A percentile compares a stretch with the other conserved stretches of the same genome.
phyloP scores from a whole-genome alignment of 345 rosid genomes.

The Salix arbutifolia region DNA sequence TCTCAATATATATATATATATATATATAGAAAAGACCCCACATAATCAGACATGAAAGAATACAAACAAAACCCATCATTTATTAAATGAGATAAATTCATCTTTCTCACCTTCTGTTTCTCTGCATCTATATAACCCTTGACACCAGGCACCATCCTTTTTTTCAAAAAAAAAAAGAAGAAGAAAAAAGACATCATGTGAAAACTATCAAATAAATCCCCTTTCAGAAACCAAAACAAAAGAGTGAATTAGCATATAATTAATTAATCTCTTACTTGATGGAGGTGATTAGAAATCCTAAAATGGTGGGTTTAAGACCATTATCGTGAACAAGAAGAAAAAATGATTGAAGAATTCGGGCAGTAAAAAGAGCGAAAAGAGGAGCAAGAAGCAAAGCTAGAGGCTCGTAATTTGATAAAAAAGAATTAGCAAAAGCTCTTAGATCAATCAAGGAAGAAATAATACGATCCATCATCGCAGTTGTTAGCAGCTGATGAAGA shows the following conservation, averaged over 20 bases:
- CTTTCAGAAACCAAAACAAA: not conserved
- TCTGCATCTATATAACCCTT: slow-evolving; percentile 72
- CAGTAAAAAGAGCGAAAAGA: slow-evolving; percentile 54
- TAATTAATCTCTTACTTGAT: slow-evolving; percentile 49
- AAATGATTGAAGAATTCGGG: slow-evolving; percentile 47
- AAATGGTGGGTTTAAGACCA: slow-evolving; percentile 52
- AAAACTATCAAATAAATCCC: not conserved
- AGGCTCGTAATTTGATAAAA: slow-evolving; percentile 68
- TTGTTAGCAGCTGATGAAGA: not conserved
- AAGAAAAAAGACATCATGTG: not conserved
- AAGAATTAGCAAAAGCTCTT: slow-evolving; percentile 55
- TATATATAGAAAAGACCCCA: not conserved
- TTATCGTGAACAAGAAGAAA: slow-evolving; percentile 45
- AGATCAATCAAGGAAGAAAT: slow-evolving; percentile 17
- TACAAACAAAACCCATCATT: not conserved
- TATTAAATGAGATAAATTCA: not conserved
- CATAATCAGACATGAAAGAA: not conserved
- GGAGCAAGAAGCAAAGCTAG: slow-evolving; percentile 58
- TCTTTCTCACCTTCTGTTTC: slow-evolving; percentile 80
- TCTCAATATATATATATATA: not conserved
- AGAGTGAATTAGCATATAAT: not conserved
- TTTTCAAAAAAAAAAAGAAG: not conserved
- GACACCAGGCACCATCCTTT: slow-evolving; percentile 80
- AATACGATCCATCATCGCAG: not conserved
- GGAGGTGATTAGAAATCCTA: slow-evolving; percentile 49